Percentiles rank a stretch among this genome's conserved stretches.
These are phyloP conservation scores for Phytomonas sp. DNA, from an alignment of 208 protist genomes.

Conservation along the genomic window DNA sequence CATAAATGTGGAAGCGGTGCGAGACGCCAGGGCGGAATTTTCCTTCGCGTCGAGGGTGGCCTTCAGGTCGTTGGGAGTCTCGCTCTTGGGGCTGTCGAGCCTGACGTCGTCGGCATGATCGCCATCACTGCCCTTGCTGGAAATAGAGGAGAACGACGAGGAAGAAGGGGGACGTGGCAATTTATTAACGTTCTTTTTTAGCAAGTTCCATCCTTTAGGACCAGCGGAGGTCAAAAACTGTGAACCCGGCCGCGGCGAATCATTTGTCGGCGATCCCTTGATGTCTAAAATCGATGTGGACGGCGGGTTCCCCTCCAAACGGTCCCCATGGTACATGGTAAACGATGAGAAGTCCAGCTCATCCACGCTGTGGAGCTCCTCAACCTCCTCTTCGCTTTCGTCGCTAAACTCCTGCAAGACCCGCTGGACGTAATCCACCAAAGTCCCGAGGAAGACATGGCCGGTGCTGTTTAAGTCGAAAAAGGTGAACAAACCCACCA, in stretches of 20 bases:
- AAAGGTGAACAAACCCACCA: constrained; percentile 68
- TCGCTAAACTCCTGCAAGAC: constrained; percentile 29
- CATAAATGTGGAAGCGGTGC: no score
- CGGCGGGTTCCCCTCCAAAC: no score
- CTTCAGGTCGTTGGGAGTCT: not conserved
- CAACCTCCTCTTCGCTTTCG: constrained; percentile 23
- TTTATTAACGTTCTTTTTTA: not conserved
- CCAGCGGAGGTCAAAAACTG: no score
- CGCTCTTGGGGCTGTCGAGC: not conserved
- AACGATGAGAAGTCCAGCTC: constrained; percentile 59
- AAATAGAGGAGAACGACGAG: not conserved
- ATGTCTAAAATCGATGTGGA: no score
- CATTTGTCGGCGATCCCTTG: no score
- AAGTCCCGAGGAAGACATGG: constrained; percentile 53
- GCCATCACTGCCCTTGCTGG: not conserved
- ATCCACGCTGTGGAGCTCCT: constrained; percentile 27
- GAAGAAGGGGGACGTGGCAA: not conserved
- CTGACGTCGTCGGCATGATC: not conserved
- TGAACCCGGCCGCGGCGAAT: no score
- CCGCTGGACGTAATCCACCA: constrained; percentile 36
- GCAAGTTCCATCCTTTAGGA: not conserved
- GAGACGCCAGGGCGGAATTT: not conserved
- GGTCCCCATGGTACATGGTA: no score
- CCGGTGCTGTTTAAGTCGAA: constrained; percentile 50
- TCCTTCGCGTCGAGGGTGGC: not conserved